Evolutionary conservation across 1,139 yeast genomes (phyloP), one percentile per base, ranked within the genome.

Genomic region (Cylindricascospora bacillispora): DNA sequence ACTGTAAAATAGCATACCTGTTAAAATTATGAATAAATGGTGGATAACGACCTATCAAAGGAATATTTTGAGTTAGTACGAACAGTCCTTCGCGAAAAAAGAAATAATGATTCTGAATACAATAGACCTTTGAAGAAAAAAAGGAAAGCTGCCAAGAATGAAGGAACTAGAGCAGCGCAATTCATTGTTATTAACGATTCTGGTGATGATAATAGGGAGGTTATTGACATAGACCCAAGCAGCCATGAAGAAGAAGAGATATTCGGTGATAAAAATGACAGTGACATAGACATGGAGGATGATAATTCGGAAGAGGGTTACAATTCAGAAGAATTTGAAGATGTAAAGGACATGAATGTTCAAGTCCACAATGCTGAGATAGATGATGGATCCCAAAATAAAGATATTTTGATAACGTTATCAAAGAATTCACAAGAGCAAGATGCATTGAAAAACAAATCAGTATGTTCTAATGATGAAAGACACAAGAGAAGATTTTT

Each of bases 381-480:
- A 10, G 21, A 18, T 7, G 21, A 18, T 18, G 10, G 9, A 18
- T 7, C 7, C 9, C 21, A 18, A 18, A 10, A 10, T 10, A 10
- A 18, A 7, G 10, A 7, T 18, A 7, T 10, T 7, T 7, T 18
- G 9, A 10, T 18, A 7, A 18, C 10, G 10, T 10, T 7, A 7
- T 7, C 9, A 7, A 10, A 18, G 10, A 18, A 18, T 18, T 7
- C 7, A 18, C 9, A 7, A 7, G 21, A 18, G 7, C 9, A 7
- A 7, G 7, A 7, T 18, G 7, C 21, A 18, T 7, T 7, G 21
- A 18, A 10, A 18, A 7, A 10, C 9, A 10, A 7, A 7, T 7
- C 7, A 7, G 52, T 65, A 3, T 63, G 76, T 15, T 44, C 67
- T 20, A 64, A 61, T 35, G 75, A 68, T 27, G 86, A 79, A 41